These are phyloP conservation scores for Leccinum uliginosum DNA, from an alignment of 768 basidiomycete species.

Conservation along the genomic window DNA sequence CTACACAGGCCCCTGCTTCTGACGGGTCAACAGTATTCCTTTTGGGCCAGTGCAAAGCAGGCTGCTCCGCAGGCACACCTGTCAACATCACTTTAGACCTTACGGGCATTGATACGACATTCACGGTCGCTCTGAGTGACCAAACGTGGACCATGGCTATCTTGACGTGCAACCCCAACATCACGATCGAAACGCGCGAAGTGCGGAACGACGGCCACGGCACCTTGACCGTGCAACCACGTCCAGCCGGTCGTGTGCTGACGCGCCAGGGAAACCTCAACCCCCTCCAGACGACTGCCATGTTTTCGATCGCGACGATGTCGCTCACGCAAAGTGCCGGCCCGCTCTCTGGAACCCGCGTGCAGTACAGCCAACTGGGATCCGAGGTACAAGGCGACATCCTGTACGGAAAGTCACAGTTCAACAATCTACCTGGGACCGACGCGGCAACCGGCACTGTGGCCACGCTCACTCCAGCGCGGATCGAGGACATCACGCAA, in stretches of 20 bases:
- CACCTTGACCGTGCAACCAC: conserved; percentile 16
- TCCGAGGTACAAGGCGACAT: conserved; percentile 17
- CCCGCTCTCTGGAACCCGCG: background rate
- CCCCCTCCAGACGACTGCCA: conserved; percentile 18
- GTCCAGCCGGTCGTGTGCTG: conserved; percentile 4
- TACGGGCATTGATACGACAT: conserved; percentile 6
- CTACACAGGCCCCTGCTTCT: conserved; percentile 10
- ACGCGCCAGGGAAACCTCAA: conserved; percentile 23
- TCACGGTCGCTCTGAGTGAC: conserved; percentile 11
- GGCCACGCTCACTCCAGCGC: conserved; percentile 1
- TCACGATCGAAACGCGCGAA: conserved; percentile 26
- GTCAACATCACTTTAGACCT: conserved; percentile 13
- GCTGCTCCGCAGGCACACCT: conserved; percentile 1
- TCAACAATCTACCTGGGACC: conserved; percentile 4
- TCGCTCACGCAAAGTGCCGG: conserved; percentile 6
- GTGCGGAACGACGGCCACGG: conserved; percentile 20
- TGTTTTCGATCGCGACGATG: conserved; percentile 21
- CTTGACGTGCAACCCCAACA: conserved; percentile 20
- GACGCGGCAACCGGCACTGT: background rate
- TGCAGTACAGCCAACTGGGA: conserved; percentile 1
- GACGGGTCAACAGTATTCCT: conserved; percentile 24
- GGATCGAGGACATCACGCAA: conserved; percentile 15
- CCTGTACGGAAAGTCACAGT: conserved; percentile 19
- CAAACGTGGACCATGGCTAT: conserved; percentile 21
- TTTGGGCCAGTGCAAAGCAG: conserved; percentile 18